Conservation (phyloP, 2,329 filamentous ascomycete genomes). For the Paraphaeosphaeria minitans region DNA sequence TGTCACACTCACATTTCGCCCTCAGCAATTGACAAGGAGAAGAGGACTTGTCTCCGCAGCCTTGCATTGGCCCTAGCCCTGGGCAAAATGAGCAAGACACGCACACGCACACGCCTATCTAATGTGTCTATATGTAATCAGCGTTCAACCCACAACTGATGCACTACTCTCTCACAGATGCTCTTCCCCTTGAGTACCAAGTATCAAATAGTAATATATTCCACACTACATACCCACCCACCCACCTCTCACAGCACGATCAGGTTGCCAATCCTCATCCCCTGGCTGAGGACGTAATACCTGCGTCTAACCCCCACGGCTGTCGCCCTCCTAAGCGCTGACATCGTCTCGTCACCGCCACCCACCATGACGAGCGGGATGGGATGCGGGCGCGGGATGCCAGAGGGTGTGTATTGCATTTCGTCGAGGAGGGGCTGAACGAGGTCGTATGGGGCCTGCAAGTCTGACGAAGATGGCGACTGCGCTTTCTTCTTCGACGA, state of each 20-base stretch:
- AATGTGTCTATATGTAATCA: no score
- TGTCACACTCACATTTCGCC: no score
- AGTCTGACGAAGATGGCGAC: not conserved
- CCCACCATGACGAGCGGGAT: slow-evolving; percentile 83
- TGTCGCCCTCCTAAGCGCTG: slow-evolving; percentile 65
- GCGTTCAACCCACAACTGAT: no score
- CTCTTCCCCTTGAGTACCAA: no score
- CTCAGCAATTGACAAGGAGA: no score
- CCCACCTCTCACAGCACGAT: slow-evolving; percentile 60
- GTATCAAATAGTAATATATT: no score
- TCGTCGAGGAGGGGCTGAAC: slow-evolving; percentile 76
- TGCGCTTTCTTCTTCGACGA: slow-evolving; percentile 34
- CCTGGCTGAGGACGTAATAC: slow-evolving; percentile 82
- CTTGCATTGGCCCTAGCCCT: no score
- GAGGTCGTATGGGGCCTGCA: slow-evolving; percentile 33
- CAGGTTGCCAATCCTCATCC: slow-evolving; percentile 77
- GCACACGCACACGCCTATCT: no score
- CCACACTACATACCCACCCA: not conserved
- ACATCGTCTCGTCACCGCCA: slow-evolving; percentile 70
- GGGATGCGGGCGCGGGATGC: slow-evolving; percentile 70
- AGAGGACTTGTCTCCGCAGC: no score
- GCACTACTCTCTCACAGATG: no score
- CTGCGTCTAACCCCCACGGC: slow-evolving; percentile 76
- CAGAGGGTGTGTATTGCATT: slow-evolving; percentile 71
- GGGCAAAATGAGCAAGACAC: no score